A percentile compares a stretch with the other conserved stretches of the same genome.
Evolutionary conservation across 306 rosid species (phyloP).

Genomic region (Sesbania bispinosa): DNA sequence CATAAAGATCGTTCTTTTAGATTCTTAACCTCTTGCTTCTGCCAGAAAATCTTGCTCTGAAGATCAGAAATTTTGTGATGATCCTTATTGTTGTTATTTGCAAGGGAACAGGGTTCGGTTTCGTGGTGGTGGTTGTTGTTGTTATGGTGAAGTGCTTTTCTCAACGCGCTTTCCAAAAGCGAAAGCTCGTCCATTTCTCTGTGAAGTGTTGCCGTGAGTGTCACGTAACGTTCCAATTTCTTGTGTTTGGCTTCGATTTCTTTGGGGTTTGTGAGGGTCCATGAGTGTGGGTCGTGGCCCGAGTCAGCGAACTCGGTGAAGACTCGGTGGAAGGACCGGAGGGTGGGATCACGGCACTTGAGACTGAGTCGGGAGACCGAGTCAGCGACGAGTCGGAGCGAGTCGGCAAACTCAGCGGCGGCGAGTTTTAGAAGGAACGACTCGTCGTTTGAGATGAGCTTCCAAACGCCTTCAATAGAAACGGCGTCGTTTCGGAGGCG

Average conservation of each 20-base stretch:
- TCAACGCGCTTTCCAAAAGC: slow-evolving; percentile 47
- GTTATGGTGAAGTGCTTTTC: slow-evolving; percentile 35
- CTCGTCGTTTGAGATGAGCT: slow-evolving; percentile 73
- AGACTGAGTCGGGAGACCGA: slow-evolving; percentile 50
- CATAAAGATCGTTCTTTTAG: slow-evolving; percentile 69
- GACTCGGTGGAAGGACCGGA: slow-evolving; percentile 42
- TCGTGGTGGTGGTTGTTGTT: not conserved
- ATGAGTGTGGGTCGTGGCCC: slow-evolving; percentile 58
- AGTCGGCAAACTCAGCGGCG: slow-evolving; percentile 64
- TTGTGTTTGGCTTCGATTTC: slow-evolving; percentile 65
- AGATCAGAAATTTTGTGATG: slow-evolving; percentile 59
- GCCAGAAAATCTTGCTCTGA: slow-evolving; percentile 82
- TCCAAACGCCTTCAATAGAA: slow-evolving; percentile 60
- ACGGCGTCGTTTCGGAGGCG: slow-evolving; percentile 62
- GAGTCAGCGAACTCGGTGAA: slow-evolving; percentile 67
- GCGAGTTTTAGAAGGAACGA: slow-evolving; percentile 69
- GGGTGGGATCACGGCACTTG: slow-evolving; percentile 46
- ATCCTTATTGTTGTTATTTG: too few relatives aligned
- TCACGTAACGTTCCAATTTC: slow-evolving; percentile 67
- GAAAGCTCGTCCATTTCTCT: slow-evolving; percentile 77
- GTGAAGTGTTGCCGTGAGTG: slow-evolving; percentile 56
- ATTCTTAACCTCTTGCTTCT: slow-evolving; percentile 73
- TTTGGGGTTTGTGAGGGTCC: slow-evolving; percentile 46
- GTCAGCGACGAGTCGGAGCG: slow-evolving; percentile 52
- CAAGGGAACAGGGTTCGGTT: not conserved